These are phyloP conservation scores for Rhododendron henanense DNA, from an alignment of 148 eudicot genomes.

Conservation along the genomic window DNA sequence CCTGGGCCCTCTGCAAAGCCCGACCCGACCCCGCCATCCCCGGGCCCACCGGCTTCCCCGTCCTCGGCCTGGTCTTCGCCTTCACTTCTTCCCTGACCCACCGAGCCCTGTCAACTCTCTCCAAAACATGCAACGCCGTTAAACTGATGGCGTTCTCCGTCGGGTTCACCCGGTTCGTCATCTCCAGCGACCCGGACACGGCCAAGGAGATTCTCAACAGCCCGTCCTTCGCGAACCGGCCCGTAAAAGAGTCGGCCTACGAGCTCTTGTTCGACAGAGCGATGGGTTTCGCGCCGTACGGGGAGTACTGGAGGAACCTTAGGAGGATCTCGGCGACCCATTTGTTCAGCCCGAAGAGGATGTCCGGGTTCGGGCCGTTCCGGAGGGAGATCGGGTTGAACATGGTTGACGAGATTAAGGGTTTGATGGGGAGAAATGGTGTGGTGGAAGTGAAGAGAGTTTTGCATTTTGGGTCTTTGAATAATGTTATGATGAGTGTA, in stretches of 20 bases:
- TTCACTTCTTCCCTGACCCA: conserved; percentile 51
- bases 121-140: conserved; percentile 21
- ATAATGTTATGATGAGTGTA: conserved; percentile 88
- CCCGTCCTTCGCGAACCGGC: conserved; percentile 75
- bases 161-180: conserved; percentile 69
- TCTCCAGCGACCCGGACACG: conserved; percentile 61
- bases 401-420: conserved; percentile 36
- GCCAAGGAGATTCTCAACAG: conserved; percentile 67
- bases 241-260: conserved; percentile 81
- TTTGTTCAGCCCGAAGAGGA: conserved; percentile 54
- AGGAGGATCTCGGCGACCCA: conserved; percentile 68
- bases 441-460: too few species aligned
- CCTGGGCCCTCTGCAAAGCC: too few species aligned
- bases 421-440: conserved; percentile 31
- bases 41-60: conserved; percentile 69
- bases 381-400: conserved; percentile 39
- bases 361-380: conserved; percentile 29
- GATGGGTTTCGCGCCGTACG: conserved; percentile 93
- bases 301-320: conserved; percentile 81
- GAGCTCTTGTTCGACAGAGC: conserved; percentile 74
- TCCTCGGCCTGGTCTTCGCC: conserved; percentile 41
- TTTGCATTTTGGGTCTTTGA: conserved; percentile 67
- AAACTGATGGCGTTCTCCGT: conserved; percentile 76
- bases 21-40: conserved; percentile 38
- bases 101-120: conserved; percentile 33